Percentiles rank a stretch among this genome's conserved stretches.
Evolutionary conservation across 2,329 filamentous ascomycete species (phyloP).

Genomic region (Neonectria ditissima): DNA sequence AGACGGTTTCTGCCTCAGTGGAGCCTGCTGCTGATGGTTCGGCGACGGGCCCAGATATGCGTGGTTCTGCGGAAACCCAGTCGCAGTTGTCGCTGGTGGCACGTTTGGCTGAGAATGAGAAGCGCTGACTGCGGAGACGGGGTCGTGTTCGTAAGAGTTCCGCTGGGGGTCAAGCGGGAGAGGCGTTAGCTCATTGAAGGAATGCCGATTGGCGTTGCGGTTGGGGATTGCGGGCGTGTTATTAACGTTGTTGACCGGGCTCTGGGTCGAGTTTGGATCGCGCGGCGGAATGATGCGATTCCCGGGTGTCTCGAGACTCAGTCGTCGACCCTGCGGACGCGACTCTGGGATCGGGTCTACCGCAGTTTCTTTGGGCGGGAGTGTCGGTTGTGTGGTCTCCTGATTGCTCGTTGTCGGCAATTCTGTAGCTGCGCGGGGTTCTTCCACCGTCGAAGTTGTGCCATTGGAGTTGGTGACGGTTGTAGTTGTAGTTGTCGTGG

Average conservation of each 20-base stretch:
- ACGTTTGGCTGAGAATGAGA: slow-evolving; percentile 26
- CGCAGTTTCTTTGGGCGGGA: neutral
- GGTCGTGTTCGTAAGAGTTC: slow-evolving; percentile 1
- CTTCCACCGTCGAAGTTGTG: slow-evolving; percentile 36
- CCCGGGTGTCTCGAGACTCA: slow-evolving; percentile 41
- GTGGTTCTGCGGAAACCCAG: slow-evolving; percentile 6
- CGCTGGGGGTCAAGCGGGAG: slow-evolving; percentile 19
- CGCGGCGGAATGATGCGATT: slow-evolving; percentile 38
- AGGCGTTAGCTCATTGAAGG: slow-evolving; percentile 5
- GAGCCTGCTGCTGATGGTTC: slow-evolving; percentile 5
- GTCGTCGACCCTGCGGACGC: slow-evolving; percentile 31
- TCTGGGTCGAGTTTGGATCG: slow-evolving; percentile 25
- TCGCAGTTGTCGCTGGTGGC: neutral
- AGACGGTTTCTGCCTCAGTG: slow-evolving; percentile 23
- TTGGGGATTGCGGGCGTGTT: slow-evolving; percentile 35
- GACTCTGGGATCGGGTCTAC: slow-evolving; percentile 12
- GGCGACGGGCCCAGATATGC: neutral
- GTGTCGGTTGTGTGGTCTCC: neutral
- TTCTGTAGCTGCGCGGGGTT: slow-evolving; percentile 32
- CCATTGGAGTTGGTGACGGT: slow-evolving; percentile 41
- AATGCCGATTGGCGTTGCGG: slow-evolving; percentile 25
- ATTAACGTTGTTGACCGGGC: slow-evolving; percentile 14
- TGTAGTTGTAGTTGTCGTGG: slow-evolving; percentile 47
- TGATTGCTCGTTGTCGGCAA: slow-evolving; percentile 35
- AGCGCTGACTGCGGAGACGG: slow-evolving; percentile 19